Evolutionary conservation across 2,329 filamentous ascomycete genomes (phyloP), one percentile per base, ranked within the genome.

Genomic region (Exophiala xenobiotica): DNA sequence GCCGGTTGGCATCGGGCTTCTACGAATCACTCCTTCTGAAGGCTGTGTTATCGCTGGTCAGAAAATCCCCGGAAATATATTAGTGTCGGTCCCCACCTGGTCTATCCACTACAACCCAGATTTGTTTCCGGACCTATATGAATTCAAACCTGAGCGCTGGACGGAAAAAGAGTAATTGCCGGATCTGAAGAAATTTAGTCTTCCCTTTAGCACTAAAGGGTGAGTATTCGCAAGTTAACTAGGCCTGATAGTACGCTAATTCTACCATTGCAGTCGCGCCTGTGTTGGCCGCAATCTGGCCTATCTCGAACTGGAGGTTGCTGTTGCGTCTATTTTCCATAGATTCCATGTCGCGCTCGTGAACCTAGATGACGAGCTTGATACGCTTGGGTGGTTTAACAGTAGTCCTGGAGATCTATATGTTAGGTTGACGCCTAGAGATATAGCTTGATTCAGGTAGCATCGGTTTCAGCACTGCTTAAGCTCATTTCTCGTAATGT

Each of bases 21-120:
- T 56, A 23, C 62, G 67, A 5, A 62, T 67, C 49, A 29, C 26
- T 4, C 79, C 80, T 0, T 54, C 57, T 2, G 64, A 66, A 0
- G 72, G 72, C 0, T 77, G 74, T 44, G 61, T 61, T 0, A 56
- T 79, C 1, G 65, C 53, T 1, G 74, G 70, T 0, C 65, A 63
- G 5, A 64, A 66, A 2, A 64, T 85, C 0, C 80, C 80, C 0
- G 77, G 73, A 0, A 78, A 77, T 12, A 49, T 76, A 0, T 24
- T 20, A 4, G 40, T 43, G 40, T 43, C 40, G 20, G 40, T 24
- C 7, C 40, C 40, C 4, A 43, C 40, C 8, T 43, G 40, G 40
- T 43, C 40, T 12, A n/a, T 43, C 2, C 40, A 43, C 40, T 20
- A 43, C 22, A 53, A 67, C 27, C 52, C 56, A 1, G 35, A 50